phyloP scores from a whole-genome alignment of 306 rosid species.

The Lithocarpus polystachyus region DNA sequence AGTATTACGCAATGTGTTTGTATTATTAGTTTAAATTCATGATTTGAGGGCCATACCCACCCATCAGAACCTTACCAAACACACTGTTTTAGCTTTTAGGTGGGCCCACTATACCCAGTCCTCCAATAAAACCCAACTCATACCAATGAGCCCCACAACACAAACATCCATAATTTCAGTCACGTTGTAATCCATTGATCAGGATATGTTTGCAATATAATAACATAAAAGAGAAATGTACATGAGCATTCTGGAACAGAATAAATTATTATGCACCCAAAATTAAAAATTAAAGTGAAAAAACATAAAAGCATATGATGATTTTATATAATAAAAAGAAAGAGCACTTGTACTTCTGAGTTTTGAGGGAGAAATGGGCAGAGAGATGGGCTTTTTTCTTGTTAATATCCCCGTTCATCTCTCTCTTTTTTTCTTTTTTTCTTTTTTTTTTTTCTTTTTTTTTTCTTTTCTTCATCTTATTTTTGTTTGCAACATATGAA shows the following conservation, averaged over 20 bases:
- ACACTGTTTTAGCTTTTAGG: background rate
- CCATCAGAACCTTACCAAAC: slow-evolving; percentile 11
- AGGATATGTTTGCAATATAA: background rate
- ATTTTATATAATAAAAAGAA: background rate
- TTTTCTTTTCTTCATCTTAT: slow-evolving; percentile 17
- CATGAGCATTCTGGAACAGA: background rate
- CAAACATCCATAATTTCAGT: slow-evolving; percentile 42
- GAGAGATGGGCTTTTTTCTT: slow-evolving; percentile 4
- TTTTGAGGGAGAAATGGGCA: slow-evolving; percentile 15
- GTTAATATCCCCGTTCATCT: slow-evolving; percentile 16
- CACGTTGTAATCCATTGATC: slow-evolving; percentile 11
- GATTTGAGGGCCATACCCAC: slow-evolving; percentile 5
- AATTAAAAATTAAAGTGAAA: background rate
- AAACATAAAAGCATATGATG: background rate
- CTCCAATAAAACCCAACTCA: slow-evolving; percentile 20
- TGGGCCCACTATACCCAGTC: slow-evolving; percentile 20
- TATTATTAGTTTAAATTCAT: background rate
- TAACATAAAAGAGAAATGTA: slow-evolving; percentile 18
- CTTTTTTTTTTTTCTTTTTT: background rate
- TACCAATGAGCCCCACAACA: slow-evolving; percentile 33
- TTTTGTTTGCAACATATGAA: slow-evolving; percentile 56
- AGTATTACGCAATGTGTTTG: too few relatives aligned
- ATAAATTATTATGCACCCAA: background rate
- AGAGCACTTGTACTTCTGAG: too few relatives aligned
- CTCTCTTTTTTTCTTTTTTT: background rate